Evolutionary conservation across 2,329 filamentous ascomycete species (phyloP).

Genomic region (Penicillium sp.): DNA sequence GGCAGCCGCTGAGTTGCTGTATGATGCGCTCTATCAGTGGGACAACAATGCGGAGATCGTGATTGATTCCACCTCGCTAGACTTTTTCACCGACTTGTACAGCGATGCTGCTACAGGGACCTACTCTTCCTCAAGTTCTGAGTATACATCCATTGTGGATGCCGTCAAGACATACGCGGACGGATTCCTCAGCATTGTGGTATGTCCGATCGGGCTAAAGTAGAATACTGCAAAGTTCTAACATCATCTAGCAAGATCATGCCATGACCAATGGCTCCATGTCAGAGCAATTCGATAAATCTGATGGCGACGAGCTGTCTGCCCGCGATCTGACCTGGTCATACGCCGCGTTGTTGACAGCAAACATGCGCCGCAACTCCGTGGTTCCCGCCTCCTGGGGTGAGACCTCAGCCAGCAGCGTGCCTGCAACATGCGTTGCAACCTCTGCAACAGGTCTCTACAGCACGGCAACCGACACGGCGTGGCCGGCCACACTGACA

Average conservation of each 20-base stretch:
- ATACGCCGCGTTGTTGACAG: slow-evolving; percentile 44
- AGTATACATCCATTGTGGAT: slow-evolving; percentile 57
- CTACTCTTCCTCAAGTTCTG: slow-evolving; percentile 58
- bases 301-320: slow-evolving; percentile 36
- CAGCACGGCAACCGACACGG: slow-evolving; percentile 31
- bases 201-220: slow-evolving; percentile 7
- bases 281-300: slow-evolving; percentile 43
- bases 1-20: slow-evolving; percentile 77
- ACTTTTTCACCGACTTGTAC: slow-evolving; percentile 70
- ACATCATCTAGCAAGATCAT: slow-evolving; percentile 24
- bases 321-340: slow-evolving; percentile 49
- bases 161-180: slow-evolving; percentile 66
- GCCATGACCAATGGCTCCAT: slow-evolving; percentile 34
- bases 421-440: slow-evolving; percentile 31
- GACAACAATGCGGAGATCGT: slow-evolving; percentile 36
- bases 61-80: slow-evolving; percentile 55
- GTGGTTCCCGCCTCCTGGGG: slow-evolving; percentile 37
- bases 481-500: slow-evolving; percentile 33
- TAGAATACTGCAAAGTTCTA: not conserved
- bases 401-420: slow-evolving; percentile 28
- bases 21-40: slow-evolving; percentile 74
- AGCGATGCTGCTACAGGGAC: slow-evolving; percentile 61
- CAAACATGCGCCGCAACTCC: slow-evolving; percentile 33
- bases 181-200: slow-evolving; percentile 51
- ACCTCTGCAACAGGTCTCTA: slow-evolving; percentile 36